Percentiles rank a stretch among this genome's conserved stretches.
phyloP scores from a whole-genome alignment of 345 rosid species.

The Populus nigra region DNA sequence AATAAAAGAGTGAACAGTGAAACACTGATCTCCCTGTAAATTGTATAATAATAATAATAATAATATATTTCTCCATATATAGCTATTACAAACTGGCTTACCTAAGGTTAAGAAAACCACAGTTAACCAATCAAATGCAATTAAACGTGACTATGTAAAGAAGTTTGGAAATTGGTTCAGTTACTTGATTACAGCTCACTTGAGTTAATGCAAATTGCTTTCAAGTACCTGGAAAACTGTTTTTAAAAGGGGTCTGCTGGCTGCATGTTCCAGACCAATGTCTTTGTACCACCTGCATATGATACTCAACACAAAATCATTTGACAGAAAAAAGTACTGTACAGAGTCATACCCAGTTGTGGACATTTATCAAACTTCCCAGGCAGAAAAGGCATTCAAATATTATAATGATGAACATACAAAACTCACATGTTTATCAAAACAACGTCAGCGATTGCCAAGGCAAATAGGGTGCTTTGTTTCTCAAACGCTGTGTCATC shows the following conservation, averaged over 20 bases:
- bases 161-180: no score
- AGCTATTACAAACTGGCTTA: no score
- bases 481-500: constrained; percentile 80
- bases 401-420: not conserved
- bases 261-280: constrained; percentile 40
- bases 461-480: constrained; percentile 70
- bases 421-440: constrained; percentile 67
- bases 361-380: not conserved
- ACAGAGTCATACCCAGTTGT: not conserved
- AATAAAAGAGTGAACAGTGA: no score
- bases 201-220: no score
- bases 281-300: constrained; percentile 71
- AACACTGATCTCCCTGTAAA: no score
- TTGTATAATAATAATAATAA: no score
- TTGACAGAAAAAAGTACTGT: no score
- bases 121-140: no score
- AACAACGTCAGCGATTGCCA: constrained; percentile 73
- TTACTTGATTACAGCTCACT: no score
- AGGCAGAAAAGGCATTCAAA: not conserved
- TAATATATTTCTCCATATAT: no score
- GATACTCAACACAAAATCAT: constrained; percentile 11
- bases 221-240: constrained; percentile 32
- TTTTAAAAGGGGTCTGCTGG: constrained; percentile 37
- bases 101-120: no score
- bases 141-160: no score